Evolutionary conservation across 345 rosid genomes (phyloP), one percentile per base, ranked within the genome.

Genomic region (Reutealis trisperma): DNA sequence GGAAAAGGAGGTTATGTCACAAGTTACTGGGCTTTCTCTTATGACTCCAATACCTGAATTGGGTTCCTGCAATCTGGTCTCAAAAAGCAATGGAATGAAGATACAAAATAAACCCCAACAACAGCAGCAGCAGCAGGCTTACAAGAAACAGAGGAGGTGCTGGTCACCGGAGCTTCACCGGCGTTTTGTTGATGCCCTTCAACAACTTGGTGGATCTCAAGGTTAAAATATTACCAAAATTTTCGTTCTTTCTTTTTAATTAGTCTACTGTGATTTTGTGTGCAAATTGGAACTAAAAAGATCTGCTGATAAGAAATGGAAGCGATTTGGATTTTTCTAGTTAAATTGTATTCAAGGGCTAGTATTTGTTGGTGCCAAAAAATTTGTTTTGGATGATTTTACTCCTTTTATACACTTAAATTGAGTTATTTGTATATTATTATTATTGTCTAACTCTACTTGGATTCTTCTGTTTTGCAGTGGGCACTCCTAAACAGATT

Each of bases 101-200:
- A 65, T 81, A 27, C 81, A 74, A 70, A 77, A 55, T 65, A 72
- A 65, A 58, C 52, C 82, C 42, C 81, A 79, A 2, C 71, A 60
- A 0, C 79, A 27, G 4, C 74, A 47, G 45, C 67, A 60, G n/a
- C 85, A 78, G 57, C 86, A 71, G 47, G 73, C 78, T 75, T 25
- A 45, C 73, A 88, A 88, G 92, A 91, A 94, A 69, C 94, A 86
- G 75, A 82, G 97, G 76, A 79, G 97, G 60, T 88, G 85, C 79
- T 94, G 98, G 97, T 89, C 98, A 25, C 90, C 92, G 11, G 93
- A 90, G 55, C 94, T 94, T 62, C 98, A 89, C 77, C 85, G 88
- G 27, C 87, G 86, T 57, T 94, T 94, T 49, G 83, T 89, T 21
- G 91, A 87, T 69, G 97, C 91, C 25, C 90, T 94, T 78, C 88